Percentiles rank a stretch among this genome's conserved stretches.
phyloP scores from a whole-genome alignment of 169 alveolate genomes.

The Toxoplasma gondii region DNA sequence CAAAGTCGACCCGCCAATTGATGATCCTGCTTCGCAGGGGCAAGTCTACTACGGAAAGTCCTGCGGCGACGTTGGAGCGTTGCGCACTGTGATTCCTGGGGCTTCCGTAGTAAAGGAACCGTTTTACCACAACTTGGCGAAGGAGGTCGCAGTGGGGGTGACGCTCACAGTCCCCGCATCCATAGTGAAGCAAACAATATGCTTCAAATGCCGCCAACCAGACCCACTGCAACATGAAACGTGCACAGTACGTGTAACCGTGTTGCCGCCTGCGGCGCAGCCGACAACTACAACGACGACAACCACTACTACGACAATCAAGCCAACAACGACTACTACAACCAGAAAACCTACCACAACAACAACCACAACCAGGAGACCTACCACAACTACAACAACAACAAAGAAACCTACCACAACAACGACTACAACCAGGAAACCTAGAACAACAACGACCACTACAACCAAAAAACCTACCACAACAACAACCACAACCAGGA shows the following conservation, averaged over 20 bases:
- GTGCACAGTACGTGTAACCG: neutral
- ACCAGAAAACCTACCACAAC: neutral
- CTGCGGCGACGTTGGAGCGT: neutral
- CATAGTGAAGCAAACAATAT: neutral
- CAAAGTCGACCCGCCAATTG: neutral
- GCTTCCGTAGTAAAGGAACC: neutral
- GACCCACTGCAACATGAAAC: neutral
- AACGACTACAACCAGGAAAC: slow-evolving; percentile 26
- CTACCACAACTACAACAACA: neutral
- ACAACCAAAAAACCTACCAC: neutral
- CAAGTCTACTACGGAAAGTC: neutral
- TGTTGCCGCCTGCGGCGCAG: neutral
- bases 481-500: neutral
- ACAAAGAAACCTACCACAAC: slow-evolving; percentile 37
- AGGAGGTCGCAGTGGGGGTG: neutral
- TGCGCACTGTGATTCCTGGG: neutral
- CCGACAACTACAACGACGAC: slow-evolving; percentile 54
- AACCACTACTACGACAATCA: slow-evolving; percentile 49
- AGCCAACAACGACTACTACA: slow-evolving; percentile 1
- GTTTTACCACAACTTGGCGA: neutral
- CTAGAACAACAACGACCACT: slow-evolving; percentile 26
- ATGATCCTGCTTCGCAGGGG: neutral
- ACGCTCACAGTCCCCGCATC: neutral
- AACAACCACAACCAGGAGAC: neutral
- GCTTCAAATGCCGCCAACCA: neutral